Base-by-base conservation (phyloP, 305 asterid species). In the Fraxinus dipetala region DNA sequence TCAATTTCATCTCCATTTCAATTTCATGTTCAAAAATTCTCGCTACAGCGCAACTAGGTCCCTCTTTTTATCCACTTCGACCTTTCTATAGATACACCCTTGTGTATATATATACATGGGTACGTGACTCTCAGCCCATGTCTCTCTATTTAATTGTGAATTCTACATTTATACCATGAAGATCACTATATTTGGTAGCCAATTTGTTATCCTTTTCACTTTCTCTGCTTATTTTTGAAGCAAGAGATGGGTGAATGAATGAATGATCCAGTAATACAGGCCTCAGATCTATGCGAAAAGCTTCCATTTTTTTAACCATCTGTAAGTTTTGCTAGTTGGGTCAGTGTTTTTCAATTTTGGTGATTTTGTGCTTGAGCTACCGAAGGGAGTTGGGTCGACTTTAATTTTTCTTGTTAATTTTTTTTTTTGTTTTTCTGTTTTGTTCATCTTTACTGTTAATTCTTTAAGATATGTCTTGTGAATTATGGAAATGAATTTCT, bases 331-430 rank as follows among this genome's bases (percentile, higher is more conserved):
- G 14, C 26, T 26, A 30, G 7, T 3, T 40, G 63, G 35, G 35
- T 14, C 31, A 1, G 13, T 40, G 54, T 45, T 14, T 18, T 34
- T 38, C 11, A 59, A 8, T 28, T 38, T 65, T 28, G 6, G 34
- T 63, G 36, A 8, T 72, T 34, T 34, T 4, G 2, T 20, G 13
- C 30, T 65, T 75, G 43, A 35, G 51, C 18, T 48, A 20, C 48
- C 10, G 22, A 18, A 51, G 75, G 32, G 75, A 78, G 80, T 80
- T 63, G 89, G 87, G 91, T 89, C 87, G 91, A 87, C 90, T 89
- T 83, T 80, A 40, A 18, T 72, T 3, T 80, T 83, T 54, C 7
- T 54, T 24, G 8, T 16, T 54, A 0, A 5, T 59, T 59, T 59
- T 56, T 6, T 56, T 20, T 8, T 59, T 56, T 6, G n/a, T 20